Evolutionary conservation across 352 stramenopile species (phyloP), one percentile per base, ranked within the genome.

Genomic region (Aphanomyces cochlioides): DNA sequence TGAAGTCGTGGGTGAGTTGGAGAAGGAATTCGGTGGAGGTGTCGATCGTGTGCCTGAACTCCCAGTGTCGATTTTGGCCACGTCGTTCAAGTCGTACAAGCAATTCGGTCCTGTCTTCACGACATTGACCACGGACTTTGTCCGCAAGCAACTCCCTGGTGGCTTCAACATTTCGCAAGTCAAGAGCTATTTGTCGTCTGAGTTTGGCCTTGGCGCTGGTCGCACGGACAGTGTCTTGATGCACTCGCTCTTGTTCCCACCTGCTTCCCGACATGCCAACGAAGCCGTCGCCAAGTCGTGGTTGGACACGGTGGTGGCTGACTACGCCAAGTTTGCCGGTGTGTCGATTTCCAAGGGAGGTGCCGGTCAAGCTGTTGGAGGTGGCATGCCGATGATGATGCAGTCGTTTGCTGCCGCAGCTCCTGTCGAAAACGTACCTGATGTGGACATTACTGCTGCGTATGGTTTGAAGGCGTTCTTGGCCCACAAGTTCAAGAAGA

Each of bases 1-100:
- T 66, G 89, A 96, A 65, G 90, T 95, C 50, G 79, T 93, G 54
- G 89, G 89, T 17, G 89, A 96, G 48, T 67, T 96, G 5, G 87
- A 91, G 67, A 92, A 92, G 73, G 89, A 96, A 67, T 96, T 96
- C 28, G 88, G 82, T 45, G 77, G 76, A 8, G 79, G 78, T 64
- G 81, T 84, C 19, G 85, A 95, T 17, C 82, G 83, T 50, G 83
- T 80, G n/a, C 87, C 78, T 12, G 86, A 95, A 65, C 66, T 90
- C 19, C 83, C 86, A 17, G 66, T 96, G 15, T 85, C 85, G 48
- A 87, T 94, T 43, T 63, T 96, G 47, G 78, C 80, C 7, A 75
- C 71, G 45, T 89, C 85, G 67, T 90, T 95, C 61, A 74, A 77
- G 2, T 69, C 74, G 12, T 96, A 96, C 79, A 88, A 78, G 13